These are phyloP conservation scores for Nemania serpens DNA, from an alignment of 2,329 filamentous ascomycete genomes.

Conservation along the genomic window DNA sequence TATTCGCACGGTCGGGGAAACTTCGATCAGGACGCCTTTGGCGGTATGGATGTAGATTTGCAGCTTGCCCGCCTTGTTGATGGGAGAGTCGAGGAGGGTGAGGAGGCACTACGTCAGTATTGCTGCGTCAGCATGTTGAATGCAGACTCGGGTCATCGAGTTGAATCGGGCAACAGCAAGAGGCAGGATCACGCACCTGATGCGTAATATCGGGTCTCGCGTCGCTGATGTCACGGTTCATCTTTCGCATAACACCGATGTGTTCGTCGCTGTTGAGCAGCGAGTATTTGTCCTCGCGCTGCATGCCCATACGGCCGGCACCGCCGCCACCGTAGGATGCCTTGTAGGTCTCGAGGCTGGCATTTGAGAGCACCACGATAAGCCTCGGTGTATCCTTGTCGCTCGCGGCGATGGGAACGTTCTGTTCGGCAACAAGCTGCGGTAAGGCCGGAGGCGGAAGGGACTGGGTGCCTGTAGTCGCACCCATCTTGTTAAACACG, in stretches of 20 bases:
- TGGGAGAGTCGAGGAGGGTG: constrained; percentile 93
- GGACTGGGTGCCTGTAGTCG: constrained; percentile 79
- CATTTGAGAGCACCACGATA: constrained; percentile 96
- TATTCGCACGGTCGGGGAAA: constrained; percentile 96
- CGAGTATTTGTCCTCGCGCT: constrained; percentile 93
- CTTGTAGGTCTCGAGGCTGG: constrained; percentile 96
- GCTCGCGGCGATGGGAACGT: constrained; percentile 77
- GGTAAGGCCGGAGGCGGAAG: constrained; percentile 90
- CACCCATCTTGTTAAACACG: constrained; percentile 36
- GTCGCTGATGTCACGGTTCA: constrained; percentile 98
- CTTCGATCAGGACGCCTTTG: constrained; percentile 95
- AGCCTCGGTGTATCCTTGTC: constrained; percentile 92
- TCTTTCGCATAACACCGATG: constrained; percentile 98
- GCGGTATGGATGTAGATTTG: constrained; percentile 99
- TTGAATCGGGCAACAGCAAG: constrained; percentile 27
- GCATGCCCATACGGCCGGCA: constrained; percentile 62
- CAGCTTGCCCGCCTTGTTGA: constrained; percentile 97
- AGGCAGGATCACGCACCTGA: constrained; percentile 68
- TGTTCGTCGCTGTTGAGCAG: constrained; percentile 98
- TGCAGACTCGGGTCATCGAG: constrained; percentile 39
- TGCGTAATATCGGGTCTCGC: constrained; percentile 97
- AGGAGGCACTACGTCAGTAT: constrained; percentile 76
- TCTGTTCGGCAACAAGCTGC: constrained; percentile 91
- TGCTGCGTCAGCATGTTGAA: constrained; percentile 52
- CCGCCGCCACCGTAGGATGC: constrained; percentile 72